A percentile compares a stretch with the other conserved stretches of the same genome.
Conservation (phyloP, 1,284 basidiomycete genomes). For the Agroathelia rolfsii region DNA sequence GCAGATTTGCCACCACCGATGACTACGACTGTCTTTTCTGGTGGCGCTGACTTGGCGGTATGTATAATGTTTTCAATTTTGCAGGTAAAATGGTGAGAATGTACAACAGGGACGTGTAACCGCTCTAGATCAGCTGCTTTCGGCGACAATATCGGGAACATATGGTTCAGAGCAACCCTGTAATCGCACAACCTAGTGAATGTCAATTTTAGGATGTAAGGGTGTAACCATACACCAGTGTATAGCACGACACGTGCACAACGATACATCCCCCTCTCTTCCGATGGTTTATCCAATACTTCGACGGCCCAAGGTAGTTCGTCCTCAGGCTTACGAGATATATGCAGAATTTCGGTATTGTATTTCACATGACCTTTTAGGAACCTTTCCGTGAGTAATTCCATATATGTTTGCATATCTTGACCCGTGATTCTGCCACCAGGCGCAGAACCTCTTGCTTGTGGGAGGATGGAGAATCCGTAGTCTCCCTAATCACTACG, state of each 20-base stretch:
- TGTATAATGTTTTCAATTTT: conserved; percentile 30
- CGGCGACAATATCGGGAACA: conserved; percentile 29
- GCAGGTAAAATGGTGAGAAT: conserved; percentile 36
- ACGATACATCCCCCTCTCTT: conserved; percentile 18
- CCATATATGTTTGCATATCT: conserved; percentile 43
- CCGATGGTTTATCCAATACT: conserved; percentile 23
- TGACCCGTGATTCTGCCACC: no score
- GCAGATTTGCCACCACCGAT: conserved; percentile 50
- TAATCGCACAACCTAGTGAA: no score
- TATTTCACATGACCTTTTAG: conserved; percentile 35
- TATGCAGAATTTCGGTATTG: conserved; percentile 32
- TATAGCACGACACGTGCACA: conserved; percentile 43
- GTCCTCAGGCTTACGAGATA: conserved; percentile 25
- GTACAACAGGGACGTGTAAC: conserved; percentile 38
- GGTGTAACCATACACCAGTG: conserved; percentile 34
- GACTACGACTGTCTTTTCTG: conserved; percentile 29
- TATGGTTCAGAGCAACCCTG: conserved; percentile 44
- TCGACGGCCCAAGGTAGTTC: conserved; percentile 30
- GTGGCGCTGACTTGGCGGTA: conserved; percentile 13
- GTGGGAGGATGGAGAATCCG: no score
- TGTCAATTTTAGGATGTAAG: not conserved
- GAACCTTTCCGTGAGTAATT: conserved; percentile 35
- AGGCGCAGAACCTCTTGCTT: no score
- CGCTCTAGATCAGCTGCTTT: conserved; percentile 23
- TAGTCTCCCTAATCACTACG: no score